These are phyloP conservation scores for Tetrahymena thermophila DNA, from an alignment of 73 alveolate genomes.

Conservation along the genomic window DNA sequence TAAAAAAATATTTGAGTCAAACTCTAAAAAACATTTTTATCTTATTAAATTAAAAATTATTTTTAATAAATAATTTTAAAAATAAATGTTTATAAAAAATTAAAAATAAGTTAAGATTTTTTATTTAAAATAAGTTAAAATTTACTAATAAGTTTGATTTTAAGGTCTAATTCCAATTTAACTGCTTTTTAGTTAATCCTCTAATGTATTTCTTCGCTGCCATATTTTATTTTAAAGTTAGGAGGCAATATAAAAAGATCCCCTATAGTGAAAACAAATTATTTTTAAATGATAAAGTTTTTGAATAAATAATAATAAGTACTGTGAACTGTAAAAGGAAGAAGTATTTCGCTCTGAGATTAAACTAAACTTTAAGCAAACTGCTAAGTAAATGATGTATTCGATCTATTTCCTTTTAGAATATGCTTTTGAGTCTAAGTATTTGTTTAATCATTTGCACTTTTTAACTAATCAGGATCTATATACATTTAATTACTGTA, in stretches of 20 bases:
- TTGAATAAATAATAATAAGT: background rate
- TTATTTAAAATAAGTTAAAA: background rate
- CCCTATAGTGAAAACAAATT: background rate
- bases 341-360: background rate
- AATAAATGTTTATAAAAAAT: too few relatives aligned
- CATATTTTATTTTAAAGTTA: background rate
- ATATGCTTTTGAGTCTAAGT: background rate
- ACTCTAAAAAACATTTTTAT: too few relatives aligned
- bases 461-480: background rate
- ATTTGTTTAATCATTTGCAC: background rate
- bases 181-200: background rate
- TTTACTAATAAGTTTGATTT: background rate
- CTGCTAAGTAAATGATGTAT: background rate
- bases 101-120: too few relatives aligned
- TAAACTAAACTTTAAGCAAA: background rate
- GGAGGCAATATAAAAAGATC: background rate
- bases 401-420: background rate
- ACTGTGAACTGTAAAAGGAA: background rate
- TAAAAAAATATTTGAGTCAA: too few relatives aligned
- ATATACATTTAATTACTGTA: background rate
- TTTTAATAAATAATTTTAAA: too few relatives aligned
- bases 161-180: background rate
- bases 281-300: background rate
- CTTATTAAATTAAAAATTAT: too few relatives aligned
- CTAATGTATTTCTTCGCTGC: background rate